Evolutionary conservation across 192 early-diverging fungal species (phyloP).

Genomic region (Coemansia sp.): DNA sequence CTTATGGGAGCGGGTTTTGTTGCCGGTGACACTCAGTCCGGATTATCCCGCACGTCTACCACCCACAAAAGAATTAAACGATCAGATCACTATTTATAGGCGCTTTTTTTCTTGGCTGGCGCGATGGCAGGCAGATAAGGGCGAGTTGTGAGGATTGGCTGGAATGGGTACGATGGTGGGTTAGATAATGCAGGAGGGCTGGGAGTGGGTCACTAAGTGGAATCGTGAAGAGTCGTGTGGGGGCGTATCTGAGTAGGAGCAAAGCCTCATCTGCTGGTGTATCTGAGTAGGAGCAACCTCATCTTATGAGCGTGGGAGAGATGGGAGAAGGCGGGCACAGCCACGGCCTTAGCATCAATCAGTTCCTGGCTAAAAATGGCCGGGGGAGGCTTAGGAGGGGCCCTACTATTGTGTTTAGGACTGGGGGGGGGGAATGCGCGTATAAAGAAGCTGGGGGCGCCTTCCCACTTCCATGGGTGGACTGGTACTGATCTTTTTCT

Average conservation of each 20-base stretch:
- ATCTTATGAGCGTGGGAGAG: background rate
- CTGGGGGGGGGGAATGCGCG: background rate
- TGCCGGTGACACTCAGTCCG: constrained; percentile 41
- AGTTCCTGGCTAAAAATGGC: background rate
- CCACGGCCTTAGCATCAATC: background rate
- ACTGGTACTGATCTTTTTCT: background rate
- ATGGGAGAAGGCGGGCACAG: background rate
- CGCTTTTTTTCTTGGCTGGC: background rate
- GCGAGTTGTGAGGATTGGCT: background rate
- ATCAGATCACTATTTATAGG: background rate
- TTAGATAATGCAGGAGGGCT: background rate
- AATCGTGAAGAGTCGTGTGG: background rate
- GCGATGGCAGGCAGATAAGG: background rate
- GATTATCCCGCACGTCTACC: constrained; percentile 41
- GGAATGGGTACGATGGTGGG: background rate
- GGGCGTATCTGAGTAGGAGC: background rate
- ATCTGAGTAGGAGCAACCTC: background rate
- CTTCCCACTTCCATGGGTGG: background rate
- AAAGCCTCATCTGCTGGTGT: background rate
- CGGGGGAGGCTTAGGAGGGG: background rate
- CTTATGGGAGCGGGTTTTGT: background rate
- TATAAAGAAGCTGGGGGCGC: background rate
- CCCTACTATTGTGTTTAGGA: background rate
- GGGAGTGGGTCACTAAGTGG: background rate
- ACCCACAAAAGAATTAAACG: constrained; percentile 10